A percentile compares a stretch with the other conserved stretches of the same genome.
Conservation (phyloP, 2,329 filamentous ascomycete genomes). For the Teratosphaeria viscida region DNA sequence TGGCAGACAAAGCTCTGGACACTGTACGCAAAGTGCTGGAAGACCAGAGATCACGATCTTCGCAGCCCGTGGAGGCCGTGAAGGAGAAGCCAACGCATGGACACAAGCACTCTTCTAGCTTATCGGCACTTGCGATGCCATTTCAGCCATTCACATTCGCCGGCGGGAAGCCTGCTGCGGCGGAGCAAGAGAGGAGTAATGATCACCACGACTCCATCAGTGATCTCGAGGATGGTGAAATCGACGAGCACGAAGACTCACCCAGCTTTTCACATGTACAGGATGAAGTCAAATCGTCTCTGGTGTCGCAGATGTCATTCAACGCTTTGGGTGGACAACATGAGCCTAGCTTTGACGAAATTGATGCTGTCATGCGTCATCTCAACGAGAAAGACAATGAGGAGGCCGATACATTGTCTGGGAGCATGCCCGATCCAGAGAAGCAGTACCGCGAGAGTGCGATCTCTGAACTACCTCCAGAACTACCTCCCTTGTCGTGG, state of each 20-base stretch:
- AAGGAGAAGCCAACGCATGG: neutral
- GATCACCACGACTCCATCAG: slow-evolving; percentile 18
- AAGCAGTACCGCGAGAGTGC: neutral
- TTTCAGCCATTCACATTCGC: slow-evolving; percentile 42
- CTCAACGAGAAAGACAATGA: slow-evolving; percentile 64
- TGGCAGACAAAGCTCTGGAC: neutral
- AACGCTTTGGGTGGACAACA: slow-evolving; percentile 1
- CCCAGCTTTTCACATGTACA: slow-evolving; percentile 9
- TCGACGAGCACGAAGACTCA: slow-evolving; percentile 15
- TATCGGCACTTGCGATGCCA: slow-evolving; percentile 61
- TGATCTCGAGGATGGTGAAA: slow-evolving; percentile 25
- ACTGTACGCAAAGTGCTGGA: neutral
- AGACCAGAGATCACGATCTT: neutral
- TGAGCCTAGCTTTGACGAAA: slow-evolving; percentile 61
- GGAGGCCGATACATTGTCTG: neutral
- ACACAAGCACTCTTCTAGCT: slow-evolving; percentile 31
- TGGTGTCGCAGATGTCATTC: neutral
- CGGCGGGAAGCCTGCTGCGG: neutral
- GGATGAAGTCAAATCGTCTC: neutral
- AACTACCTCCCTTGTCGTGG: neutral
- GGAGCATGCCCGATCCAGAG: neutral
- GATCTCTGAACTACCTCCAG: neutral
- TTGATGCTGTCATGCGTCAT: slow-evolving; percentile 85
- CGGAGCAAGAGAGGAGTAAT: slow-evolving; percentile 2
- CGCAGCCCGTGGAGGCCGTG: neutral